phyloP scores from a whole-genome alignment of 441 rosid species.

The Euphorbia schlechtendalii region DNA sequence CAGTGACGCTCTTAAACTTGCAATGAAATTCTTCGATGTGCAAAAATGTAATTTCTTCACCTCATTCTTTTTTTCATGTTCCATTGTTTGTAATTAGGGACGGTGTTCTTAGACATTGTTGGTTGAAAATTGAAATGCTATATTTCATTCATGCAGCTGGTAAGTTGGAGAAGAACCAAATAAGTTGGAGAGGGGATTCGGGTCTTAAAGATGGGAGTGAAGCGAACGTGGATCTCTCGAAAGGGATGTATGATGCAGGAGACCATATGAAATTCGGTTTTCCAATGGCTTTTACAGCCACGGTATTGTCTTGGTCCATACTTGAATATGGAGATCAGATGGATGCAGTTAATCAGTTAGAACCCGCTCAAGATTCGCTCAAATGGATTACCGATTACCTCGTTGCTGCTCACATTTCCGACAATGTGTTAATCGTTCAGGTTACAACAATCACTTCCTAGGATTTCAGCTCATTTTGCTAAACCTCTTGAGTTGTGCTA shows the following conservation, averaged over 20 bases:
- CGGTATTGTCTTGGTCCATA: conserved; percentile 57
- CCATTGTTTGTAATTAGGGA: too few species aligned
- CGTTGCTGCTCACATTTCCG: conserved; percentile 47
- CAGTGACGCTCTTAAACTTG: conserved; percentile 62
- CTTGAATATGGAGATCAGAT: conserved; percentile 68
- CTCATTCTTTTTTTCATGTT: background rate
- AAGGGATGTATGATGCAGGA: conserved; percentile 82
- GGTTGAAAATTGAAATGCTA: conserved; percentile 4
- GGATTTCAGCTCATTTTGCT: too few species aligned
- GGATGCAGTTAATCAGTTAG: conserved; percentile 49
- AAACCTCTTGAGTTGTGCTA: background rate
- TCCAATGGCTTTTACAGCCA: conserved; percentile 68
- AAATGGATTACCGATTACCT: conserved; percentile 78
- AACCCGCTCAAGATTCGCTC: conserved; percentile 54
- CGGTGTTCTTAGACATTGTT: background rate
- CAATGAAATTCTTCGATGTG: conserved; percentile 82
- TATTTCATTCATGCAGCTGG: conserved; percentile 42
- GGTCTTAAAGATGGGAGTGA: conserved; percentile 54
- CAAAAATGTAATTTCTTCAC: conserved; percentile 55
- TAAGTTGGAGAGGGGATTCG: conserved; percentile 74
- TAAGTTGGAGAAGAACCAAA: conserved; percentile 37
- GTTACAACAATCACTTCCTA: conserved; percentile 18
- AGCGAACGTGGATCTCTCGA: conserved; percentile 45
- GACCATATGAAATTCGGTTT: conserved; percentile 68
- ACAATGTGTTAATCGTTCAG: conserved; percentile 57